Evolutionary conservation across 768 basidiomycete species (phyloP).

Genomic region (Candolleomyces efflorescens): DNA sequence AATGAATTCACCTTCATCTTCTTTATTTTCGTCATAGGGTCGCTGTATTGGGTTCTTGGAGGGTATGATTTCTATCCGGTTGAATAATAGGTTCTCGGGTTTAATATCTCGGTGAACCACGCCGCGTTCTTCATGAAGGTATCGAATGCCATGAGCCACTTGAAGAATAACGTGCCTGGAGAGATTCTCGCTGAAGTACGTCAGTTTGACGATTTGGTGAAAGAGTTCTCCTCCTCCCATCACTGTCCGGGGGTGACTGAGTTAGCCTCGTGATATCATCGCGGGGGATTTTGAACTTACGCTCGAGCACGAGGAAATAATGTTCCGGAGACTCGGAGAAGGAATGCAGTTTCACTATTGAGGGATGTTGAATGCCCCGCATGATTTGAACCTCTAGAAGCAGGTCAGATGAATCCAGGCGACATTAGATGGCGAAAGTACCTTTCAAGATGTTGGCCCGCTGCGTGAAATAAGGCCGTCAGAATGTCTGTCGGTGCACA

Average conservation of each 20-base stretch:
- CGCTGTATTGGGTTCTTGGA: conserved; percentile 70
- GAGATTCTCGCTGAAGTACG: conserved; percentile 98
- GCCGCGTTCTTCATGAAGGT: conserved; percentile 96
- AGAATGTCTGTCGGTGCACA: conserved; percentile 19
- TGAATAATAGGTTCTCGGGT: conserved; percentile 95
- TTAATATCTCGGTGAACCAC: conserved; percentile 99
- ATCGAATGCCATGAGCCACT: conserved; percentile 89
- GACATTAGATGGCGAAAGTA: conserved; percentile 19
- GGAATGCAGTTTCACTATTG: conserved; percentile 85
- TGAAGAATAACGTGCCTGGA: conserved; percentile 96
- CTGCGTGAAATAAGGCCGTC: conserved; percentile 41
- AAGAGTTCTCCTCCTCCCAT: conserved; percentile 99
- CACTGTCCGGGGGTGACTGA: conserved; percentile 43
- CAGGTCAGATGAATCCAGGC: conserved; percentile 5
- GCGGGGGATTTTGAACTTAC: conserved; percentile 40
- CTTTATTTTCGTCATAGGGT: conserved; percentile 97
- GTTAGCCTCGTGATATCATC: background rate
- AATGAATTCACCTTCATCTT: conserved; percentile 95
- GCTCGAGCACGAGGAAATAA: conserved; percentile 92
- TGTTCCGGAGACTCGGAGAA: conserved; percentile 92
- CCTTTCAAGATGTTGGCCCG: conserved; percentile 98
- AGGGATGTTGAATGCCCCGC: conserved; percentile 90
- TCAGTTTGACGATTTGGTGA: conserved; percentile 98
- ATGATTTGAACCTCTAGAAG: conserved; percentile 95
- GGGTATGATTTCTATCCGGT: conserved; percentile 86